Percentiles rank a stretch among this genome's conserved stretches.
These are phyloP conservation scores for Pichia sp. DNA, from an alignment of 1,139 yeast genomes.

Conservation along the genomic window DNA sequence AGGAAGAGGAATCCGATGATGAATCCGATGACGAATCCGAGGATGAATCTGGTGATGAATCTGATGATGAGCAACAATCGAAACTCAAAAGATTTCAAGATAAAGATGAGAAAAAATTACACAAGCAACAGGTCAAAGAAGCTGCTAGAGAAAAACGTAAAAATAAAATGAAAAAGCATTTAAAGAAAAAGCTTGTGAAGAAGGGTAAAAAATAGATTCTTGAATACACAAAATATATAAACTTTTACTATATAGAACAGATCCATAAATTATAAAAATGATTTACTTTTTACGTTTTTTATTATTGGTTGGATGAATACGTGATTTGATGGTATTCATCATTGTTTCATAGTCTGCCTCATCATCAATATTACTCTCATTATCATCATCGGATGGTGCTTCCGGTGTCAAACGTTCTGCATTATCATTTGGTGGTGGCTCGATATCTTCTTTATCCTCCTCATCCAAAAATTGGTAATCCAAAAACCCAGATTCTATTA, in stretches of 20 bases:
- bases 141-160: constrained; percentile 87
- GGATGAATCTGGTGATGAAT: constrained; percentile 35
- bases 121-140: constrained; percentile 82
- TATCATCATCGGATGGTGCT: neutral
- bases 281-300: no score
- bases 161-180: constrained; percentile 87
- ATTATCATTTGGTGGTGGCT: no score
- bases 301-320: no score
- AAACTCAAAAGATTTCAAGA: constrained; percentile 82
- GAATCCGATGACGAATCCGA: constrained; percentile 38
- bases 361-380: neutral
- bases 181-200: constrained; percentile 75
- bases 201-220: constrained; percentile 33
- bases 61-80: constrained; percentile 40
- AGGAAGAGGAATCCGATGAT: constrained; percentile 29
- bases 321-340: neutral
- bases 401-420: no score
- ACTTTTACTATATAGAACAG: constrained; percentile 2
- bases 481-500: constrained; percentile 11
- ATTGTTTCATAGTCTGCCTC: constrained; percentile 1
- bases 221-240: no score
- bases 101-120: constrained; percentile 76
- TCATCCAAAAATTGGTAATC: constrained; percentile 6
- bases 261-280: no score
- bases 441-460: neutral